phyloP scores from a whole-genome alignment of 176 grass and related monocot genomes.

The Eleusine indica region DNA sequence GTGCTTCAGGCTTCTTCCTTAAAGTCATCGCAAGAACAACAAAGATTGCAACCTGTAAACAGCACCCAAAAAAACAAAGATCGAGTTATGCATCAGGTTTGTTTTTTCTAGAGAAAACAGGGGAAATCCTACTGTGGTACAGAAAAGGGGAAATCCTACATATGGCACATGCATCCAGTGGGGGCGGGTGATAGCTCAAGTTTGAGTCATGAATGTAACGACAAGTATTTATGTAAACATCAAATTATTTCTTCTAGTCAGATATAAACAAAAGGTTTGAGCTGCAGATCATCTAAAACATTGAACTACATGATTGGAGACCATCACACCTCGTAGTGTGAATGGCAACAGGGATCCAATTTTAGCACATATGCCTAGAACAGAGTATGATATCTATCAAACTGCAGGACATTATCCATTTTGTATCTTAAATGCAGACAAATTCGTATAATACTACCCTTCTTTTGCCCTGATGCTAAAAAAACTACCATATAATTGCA shows the following conservation, averaged over 20 bases:
- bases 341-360: not conserved
- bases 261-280: not conserved
- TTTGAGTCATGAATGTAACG: not conserved
- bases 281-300: not conserved
- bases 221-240: not conserved
- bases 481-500: not conserved
- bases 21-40: constrained; percentile 85
- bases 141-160: not conserved
- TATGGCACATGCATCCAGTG: not conserved
- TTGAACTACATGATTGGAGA: constrained; percentile 12
- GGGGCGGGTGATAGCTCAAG: not conserved
- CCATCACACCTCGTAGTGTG: not conserved
- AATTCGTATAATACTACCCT: not conserved
- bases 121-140: not conserved
- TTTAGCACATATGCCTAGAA: constrained; percentile 9
- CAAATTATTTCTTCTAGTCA: not conserved
- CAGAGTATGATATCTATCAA: not conserved
- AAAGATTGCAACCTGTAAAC: constrained; percentile 87
- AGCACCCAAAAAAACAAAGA: not conserved
- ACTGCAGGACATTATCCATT: not conserved
- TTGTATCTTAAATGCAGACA: not conserved
- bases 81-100: not conserved
- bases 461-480: not conserved
- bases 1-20: constrained; percentile 76
- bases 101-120: not conserved